Conservation (phyloP, 441 rosid species). For the Populus trichocarpa region DNA sequence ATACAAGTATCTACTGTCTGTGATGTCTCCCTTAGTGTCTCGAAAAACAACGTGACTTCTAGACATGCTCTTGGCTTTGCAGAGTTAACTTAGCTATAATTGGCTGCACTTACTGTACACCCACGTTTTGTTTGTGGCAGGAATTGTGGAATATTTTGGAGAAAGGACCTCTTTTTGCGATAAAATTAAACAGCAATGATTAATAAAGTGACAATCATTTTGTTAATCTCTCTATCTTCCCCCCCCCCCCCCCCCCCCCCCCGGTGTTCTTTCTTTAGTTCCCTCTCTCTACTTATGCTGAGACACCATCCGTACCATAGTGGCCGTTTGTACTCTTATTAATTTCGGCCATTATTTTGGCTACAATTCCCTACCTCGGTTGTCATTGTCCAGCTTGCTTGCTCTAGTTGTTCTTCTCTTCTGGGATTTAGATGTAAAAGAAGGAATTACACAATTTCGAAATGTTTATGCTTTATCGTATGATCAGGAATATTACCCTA, state of each 20-base stretch:
- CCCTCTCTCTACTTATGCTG: not conserved
- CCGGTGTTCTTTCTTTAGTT: not conserved
- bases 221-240: not conserved
- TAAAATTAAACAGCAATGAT: not conserved
- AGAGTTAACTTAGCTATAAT: not conserved
- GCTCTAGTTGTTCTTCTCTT: too few species aligned
- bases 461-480: too few species aligned
- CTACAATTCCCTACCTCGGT: not conserved
- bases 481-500: too few species aligned
- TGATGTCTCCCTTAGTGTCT: conserved; percentile 1
- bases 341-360: not conserved
- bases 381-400: not conserved
- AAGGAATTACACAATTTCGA: too few species aligned
- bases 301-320: not conserved
- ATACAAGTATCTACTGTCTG: not conserved
- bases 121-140: conserved; percentile 25
- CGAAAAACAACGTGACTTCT: conserved; percentile 12
- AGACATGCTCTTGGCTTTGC: conserved; percentile 11
- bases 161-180: not conserved
- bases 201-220: not conserved
- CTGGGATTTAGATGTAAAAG: too few species aligned
- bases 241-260: too few species aligned
- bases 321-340: not conserved
- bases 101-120: conserved; percentile 11
- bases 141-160: conserved; percentile 10